A percentile compares a stretch with the other conserved stretches of the same genome.
These are phyloP conservation scores for Fraxinus paxiana DNA, from an alignment of 305 asterid genomes.

Conservation along the genomic window DNA sequence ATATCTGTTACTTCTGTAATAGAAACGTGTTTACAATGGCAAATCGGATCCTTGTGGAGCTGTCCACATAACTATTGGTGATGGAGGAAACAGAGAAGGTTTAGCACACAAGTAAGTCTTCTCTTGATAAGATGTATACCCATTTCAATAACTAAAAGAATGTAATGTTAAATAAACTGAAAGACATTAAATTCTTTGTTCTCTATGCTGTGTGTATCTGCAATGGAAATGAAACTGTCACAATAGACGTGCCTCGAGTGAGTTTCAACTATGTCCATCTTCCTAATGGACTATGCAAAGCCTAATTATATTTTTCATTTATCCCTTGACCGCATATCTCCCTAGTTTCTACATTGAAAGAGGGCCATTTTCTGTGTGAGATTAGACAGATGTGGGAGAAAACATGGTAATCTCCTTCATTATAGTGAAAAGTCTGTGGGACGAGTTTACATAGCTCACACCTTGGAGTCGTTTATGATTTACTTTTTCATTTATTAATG, in stretches of 20 bases:
- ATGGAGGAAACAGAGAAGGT: slow-evolving; percentile 56
- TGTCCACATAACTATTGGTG: slow-evolving; percentile 51
- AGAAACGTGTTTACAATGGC: slow-evolving; percentile 42
- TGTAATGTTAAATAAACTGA: neutral
- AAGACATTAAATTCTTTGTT: neutral
- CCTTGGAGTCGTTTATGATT: neutral
- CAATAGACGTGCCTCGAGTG: neutral
- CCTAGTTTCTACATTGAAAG: neutral
- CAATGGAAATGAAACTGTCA: neutral
- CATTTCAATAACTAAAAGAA: neutral
- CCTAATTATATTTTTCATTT: neutral
- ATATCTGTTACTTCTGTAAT: slow-evolving; percentile 19
- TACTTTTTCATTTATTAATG: neutral
- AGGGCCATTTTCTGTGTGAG: neutral
- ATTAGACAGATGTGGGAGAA: neutral
- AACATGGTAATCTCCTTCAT: neutral
- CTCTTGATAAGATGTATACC: neutral
- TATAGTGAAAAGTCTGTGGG: neutral
- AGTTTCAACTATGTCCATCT: neutral
- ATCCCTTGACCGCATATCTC: neutral
- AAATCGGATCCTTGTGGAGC: slow-evolving; percentile 43
- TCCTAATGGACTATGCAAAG: neutral
- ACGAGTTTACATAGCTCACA: neutral
- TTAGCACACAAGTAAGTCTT: slow-evolving; percentile 39
- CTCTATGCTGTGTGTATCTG: neutral